Conservation (phyloP, 2,329 filamentous ascomycete species). For the Balansia obtecta region DNA sequence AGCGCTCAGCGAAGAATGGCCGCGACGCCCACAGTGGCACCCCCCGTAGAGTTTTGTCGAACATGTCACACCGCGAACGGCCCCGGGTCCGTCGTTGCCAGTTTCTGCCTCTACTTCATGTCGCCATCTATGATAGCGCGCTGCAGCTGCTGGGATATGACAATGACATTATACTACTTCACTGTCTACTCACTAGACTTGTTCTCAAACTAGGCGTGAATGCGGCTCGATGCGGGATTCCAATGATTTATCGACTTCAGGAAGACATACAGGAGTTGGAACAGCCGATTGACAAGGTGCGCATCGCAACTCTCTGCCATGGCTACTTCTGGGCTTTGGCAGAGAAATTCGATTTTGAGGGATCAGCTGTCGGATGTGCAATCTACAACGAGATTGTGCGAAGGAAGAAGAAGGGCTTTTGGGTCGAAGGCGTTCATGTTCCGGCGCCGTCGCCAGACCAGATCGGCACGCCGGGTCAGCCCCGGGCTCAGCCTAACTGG, state of each 20-base stretch:
- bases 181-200: slow-evolving; percentile 64
- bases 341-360: slow-evolving; percentile 66
- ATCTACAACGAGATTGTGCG: slow-evolving; percentile 67
- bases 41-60: slow-evolving; percentile 54
- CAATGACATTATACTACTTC: slow-evolving; percentile 62
- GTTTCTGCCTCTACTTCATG: slow-evolving; percentile 71
- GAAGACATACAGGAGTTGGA: slow-evolving; percentile 64
- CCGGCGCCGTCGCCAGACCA: slow-evolving; percentile 54
- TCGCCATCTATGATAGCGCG: slow-evolving; percentile 82
- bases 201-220: slow-evolving; percentile 72
- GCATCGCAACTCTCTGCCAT: slow-evolving; percentile 72
- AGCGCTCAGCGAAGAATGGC: slow-evolving; percentile 29
- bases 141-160: slow-evolving; percentile 61
- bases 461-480: slow-evolving; percentile 41
- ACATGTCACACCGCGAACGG: slow-evolving; percentile 49
- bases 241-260: slow-evolving; percentile 82
- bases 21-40: slow-evolving; percentile 29
- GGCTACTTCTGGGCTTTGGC: slow-evolving; percentile 77
- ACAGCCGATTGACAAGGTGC: slow-evolving; percentile 58
- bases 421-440: slow-evolving; percentile 62
- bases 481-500: slow-evolving; percentile 31
- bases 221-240: slow-evolving; percentile 62
- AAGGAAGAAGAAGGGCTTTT: slow-evolving; percentile 62
- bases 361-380: slow-evolving; percentile 52
- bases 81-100: slow-evolving; percentile 42